Percentiles rank a stretch among this genome's conserved stretches.
Conservation (phyloP, 257 asterid species). For the Nicotiana tomentosiformis region DNA sequence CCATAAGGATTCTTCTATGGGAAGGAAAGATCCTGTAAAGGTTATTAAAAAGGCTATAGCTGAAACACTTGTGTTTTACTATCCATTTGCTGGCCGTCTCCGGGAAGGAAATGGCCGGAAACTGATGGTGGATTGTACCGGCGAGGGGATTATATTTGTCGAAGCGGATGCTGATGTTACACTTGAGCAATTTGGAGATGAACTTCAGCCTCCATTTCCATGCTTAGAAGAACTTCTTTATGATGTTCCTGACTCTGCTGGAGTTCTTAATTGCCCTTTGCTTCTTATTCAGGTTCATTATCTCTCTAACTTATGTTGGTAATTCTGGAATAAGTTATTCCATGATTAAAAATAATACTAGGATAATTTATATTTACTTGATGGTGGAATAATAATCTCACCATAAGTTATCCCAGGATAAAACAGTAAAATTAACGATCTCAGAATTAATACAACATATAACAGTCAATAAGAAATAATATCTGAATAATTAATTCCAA, state of each 20-base stretch:
- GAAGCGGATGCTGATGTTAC: conserved; percentile 25
- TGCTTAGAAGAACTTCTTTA: conserved; percentile 51
- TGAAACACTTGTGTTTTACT: conserved; percentile 21
- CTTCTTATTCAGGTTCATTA: conserved; percentile 52
- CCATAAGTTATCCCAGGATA: no score
- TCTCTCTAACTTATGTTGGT: neutral
- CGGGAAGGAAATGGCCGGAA: conserved; percentile 14
- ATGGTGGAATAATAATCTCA: no score
- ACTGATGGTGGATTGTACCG: conserved; percentile 22
- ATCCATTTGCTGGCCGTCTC: conserved; percentile 27
- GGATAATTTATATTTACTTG: no score
- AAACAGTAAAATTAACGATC: no score
- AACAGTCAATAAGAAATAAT: no score
- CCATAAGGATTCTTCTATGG: neutral
- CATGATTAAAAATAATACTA: no score
- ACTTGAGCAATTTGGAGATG: conserved; percentile 15
- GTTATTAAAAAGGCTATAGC: conserved; percentile 17
- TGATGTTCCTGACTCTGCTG: conserved; percentile 49
- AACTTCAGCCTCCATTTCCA: conserved; percentile 19
- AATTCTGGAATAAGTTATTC: no score
- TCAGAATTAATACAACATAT: no score
- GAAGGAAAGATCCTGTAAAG: conserved; percentile 18
- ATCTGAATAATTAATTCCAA: no score
- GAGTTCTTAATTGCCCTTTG: conserved; percentile 37
- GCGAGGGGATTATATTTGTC: conserved; percentile 21